phyloP scores from a whole-genome alignment of 2,329 filamentous ascomycete genomes.

The Calonectria pseudoreteaudii region DNA sequence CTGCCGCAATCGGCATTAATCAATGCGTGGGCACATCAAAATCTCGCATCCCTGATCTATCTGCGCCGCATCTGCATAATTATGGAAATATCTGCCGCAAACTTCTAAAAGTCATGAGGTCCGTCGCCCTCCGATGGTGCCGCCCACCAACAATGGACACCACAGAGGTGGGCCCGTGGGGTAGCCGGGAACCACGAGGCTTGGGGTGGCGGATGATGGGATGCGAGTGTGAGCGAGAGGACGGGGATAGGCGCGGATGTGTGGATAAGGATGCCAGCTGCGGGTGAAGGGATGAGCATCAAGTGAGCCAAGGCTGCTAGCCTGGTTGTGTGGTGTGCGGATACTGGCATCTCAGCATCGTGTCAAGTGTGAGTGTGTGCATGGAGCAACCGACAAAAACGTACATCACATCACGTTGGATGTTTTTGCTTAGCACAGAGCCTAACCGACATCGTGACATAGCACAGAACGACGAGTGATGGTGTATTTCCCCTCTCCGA shows the following conservation, averaged over 20 bases:
- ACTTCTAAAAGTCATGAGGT: conserved; percentile 3
- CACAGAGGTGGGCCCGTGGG: conserved; percentile 15
- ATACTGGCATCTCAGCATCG: not conserved
- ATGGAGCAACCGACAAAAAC: not conserved
- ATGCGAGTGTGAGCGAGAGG: not conserved
- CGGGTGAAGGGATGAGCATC: conserved; percentile 18
- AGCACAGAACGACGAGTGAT: not conserved
- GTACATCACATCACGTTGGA: not conserved
- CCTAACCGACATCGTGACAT: not conserved
- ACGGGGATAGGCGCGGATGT: conserved; percentile 6
- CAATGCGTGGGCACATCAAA: not conserved
- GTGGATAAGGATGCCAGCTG: not conserved
- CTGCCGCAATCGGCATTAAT: conserved; percentile 12
- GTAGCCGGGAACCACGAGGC: conserved; percentile 8
- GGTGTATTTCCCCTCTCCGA: not conserved
- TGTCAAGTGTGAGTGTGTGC: not conserved
- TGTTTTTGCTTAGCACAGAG: not conserved
- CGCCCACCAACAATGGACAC: conserved; percentile 18
- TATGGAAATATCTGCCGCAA: conserved; percentile 3
- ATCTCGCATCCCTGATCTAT: not conserved
- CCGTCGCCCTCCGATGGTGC: conserved; percentile 23
- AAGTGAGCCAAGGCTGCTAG: conserved; percentile 9
- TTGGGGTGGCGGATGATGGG: conserved; percentile 15
- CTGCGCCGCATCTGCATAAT: conserved; percentile 11
- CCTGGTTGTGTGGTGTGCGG: not conserved